phyloP scores from a whole-genome alignment of 1,284 basidiomycete species.

The Bjerkandera adusta region DNA sequence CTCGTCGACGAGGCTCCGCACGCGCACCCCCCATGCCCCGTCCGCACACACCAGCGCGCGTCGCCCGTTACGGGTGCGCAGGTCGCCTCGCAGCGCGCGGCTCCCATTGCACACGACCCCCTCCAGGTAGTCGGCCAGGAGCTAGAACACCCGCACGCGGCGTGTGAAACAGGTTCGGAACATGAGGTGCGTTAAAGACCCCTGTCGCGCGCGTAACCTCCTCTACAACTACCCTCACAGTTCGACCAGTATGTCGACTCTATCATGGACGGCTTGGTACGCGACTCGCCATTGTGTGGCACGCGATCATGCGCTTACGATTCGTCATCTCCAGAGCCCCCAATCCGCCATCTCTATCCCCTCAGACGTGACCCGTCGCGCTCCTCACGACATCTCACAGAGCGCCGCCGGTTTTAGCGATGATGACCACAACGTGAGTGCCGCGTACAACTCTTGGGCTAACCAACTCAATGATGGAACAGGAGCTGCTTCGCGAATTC shows the following conservation, averaged over 20 bases:
- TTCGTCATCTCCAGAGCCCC: not conserved
- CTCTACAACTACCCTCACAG: slow-evolving; percentile 1
- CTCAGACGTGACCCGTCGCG: not conserved
- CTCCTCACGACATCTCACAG: not conserved
- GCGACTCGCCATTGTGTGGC: not conserved
- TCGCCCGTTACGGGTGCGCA: not conserved
- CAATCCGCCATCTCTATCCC: slow-evolving; percentile 6
- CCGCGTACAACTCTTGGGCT: not conserved
- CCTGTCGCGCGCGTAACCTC: not conserved
- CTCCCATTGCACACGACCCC: not conserved
- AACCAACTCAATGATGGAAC: not conserved
- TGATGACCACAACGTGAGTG: slow-evolving; percentile 1
- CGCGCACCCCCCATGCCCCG: not conserved
- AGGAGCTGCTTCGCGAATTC: slow-evolving; percentile 18
- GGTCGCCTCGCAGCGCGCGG: not conserved
- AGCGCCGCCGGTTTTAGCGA: not conserved
- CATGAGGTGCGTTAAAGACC: slow-evolving; percentile 6
- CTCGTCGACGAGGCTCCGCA: not conserved
- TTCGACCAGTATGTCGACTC: slow-evolving; percentile 12
- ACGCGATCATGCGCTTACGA: not conserved
- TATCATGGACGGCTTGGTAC: slow-evolving; percentile 11
- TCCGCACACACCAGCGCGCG: no score
- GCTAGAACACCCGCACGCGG: slow-evolving; percentile 5
- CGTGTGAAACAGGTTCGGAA: slow-evolving; percentile 8
- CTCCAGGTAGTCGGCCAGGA: not conserved